Evolutionary conservation across 352 stramenopile genomes (phyloP), one percentile per base, ranked within the genome.

Genomic region (Globisporangium alternatum): DNA sequence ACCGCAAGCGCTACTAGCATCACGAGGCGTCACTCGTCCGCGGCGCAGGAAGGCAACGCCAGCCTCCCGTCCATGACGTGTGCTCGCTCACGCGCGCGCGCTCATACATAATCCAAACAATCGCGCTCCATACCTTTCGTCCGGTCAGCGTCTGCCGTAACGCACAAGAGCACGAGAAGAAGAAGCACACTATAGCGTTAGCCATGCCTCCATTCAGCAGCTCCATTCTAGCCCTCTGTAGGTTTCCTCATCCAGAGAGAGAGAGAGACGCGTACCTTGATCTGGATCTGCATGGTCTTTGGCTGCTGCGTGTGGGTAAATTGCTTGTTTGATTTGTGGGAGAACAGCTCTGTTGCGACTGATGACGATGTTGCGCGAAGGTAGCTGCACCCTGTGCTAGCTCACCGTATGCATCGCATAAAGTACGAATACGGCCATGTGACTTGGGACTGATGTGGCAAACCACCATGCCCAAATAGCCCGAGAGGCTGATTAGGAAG

Each of bases 201-300:
- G 25, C 43, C 19, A 10, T 35, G 19, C 21, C 4, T 56, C 7
- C n/a, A n/a, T 54, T 3, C 17, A 35, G 4, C 4, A 47, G 10
- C 17, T 56, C 22, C 35, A 39, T 13, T 54, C n/a, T 22, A 53
- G 8, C 49, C 21, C 5, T 19, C 2, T 43, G 22, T 21, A 2
- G 31, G 37, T 22, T 15, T 43, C n/a, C n/a, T 19, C 19, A 56
- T 48, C 25, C 44, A 37, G 30, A 43, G 19, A 19, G 30, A 43
- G 19, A 19, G 15, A 45, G 21, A 28, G 19, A 30, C 4, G n/a
- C 28, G 58, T 65, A 90, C 83, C 83, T 93, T 93, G 72, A 93
- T 93, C 72, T 90, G 81, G 70, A 93, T 93, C 80, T 93, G 83
- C 83, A 93, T 93, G 22, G 17, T 49, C 12, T 33, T 56, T 60